Conservation (phyloP, 1,139 yeast genomes). For the Meyerozyma guilliermondii region DNA sequence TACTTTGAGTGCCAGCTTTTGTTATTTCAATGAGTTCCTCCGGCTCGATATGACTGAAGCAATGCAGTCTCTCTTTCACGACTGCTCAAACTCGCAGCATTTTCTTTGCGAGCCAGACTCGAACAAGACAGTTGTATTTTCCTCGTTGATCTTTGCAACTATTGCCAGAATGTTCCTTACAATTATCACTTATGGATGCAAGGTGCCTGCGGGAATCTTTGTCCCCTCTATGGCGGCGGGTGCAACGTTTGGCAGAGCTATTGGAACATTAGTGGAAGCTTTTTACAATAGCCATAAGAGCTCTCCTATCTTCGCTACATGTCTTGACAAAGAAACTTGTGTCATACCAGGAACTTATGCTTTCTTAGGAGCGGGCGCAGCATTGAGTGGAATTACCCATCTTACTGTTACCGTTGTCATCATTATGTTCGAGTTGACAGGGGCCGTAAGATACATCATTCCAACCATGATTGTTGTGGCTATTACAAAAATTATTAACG, state of each 20-base stretch:
- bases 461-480: conserved; percentile 97
- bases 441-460: conserved; percentile 81
- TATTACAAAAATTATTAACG: conserved; percentile 74
- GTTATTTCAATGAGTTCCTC: conserved; percentile 80
- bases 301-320: conserved; percentile 44
- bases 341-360: conserved; percentile 94
- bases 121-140: conserved; percentile 26
- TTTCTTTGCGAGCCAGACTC: conserved; percentile 47
- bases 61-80: conserved; percentile 85
- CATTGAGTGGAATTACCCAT: conserved; percentile 89
- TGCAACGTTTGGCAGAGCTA: conserved; percentile 84
- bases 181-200: conserved; percentile 82
- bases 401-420: conserved; percentile 90
- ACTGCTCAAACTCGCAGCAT: conserved; percentile 53
- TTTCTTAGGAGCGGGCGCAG: conserved; percentile 95
- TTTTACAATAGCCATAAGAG: conserved; percentile 42
- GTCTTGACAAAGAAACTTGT: conserved; percentile 41
- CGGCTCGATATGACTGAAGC: conserved; percentile 91
- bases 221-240: conserved; percentile 98
- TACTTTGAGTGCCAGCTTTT: conserved; percentile 64
- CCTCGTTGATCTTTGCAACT: conserved; percentile 67
- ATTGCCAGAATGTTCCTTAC: conserved; percentile 65
- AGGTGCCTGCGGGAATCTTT: conserved; percentile 93
- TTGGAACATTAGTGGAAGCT: conserved; percentile 66
- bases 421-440: conserved; percentile 93